Evolutionary conservation across 768 basidiomycete genomes (phyloP).

Genomic region (Leccinum pellstonianum): DNA sequence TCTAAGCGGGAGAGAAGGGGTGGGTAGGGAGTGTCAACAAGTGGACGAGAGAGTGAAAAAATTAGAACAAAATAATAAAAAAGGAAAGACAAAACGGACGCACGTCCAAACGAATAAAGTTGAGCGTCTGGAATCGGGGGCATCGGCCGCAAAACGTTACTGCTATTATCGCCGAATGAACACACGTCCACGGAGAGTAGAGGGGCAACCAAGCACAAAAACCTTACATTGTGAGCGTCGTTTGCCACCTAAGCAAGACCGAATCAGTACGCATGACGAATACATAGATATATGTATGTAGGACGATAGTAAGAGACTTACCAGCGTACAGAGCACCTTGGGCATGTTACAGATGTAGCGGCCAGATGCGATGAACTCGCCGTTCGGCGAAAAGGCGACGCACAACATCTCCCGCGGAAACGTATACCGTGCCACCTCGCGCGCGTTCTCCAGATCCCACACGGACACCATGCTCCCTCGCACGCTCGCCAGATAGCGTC

Average conservation of each 20-base stretch:
- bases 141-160: background rate
- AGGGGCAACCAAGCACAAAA: background rate
- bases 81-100: background rate
- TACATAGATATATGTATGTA: background rate
- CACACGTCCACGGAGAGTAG: background rate
- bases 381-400: slow-evolving; percentile 24
- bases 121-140: background rate
- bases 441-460: slow-evolving; percentile 17
- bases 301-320: slow-evolving; percentile 1
- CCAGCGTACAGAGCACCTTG: slow-evolving; percentile 3
- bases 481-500: slow-evolving; percentile 20
- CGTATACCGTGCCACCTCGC: slow-evolving; percentile 19
- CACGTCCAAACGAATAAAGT: slow-evolving; percentile 2
- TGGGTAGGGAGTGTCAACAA: background rate
- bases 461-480: slow-evolving; percentile 17
- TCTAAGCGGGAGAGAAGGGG: background rate
- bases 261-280: background rate
- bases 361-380: slow-evolving; percentile 19
- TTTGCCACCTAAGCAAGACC: slow-evolving; percentile 4
- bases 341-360: slow-evolving; percentile 18
- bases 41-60: background rate
- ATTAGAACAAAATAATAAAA: background rate
- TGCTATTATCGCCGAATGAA: background rate
- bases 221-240: slow-evolving; percentile 8
- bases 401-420: slow-evolving; percentile 26